Percentiles rank a stretch among this genome's conserved stretches.
Evolutionary conservation across 805 yeast species (phyloP).

Genomic region (Wickerhamomyces canadensis): DNA sequence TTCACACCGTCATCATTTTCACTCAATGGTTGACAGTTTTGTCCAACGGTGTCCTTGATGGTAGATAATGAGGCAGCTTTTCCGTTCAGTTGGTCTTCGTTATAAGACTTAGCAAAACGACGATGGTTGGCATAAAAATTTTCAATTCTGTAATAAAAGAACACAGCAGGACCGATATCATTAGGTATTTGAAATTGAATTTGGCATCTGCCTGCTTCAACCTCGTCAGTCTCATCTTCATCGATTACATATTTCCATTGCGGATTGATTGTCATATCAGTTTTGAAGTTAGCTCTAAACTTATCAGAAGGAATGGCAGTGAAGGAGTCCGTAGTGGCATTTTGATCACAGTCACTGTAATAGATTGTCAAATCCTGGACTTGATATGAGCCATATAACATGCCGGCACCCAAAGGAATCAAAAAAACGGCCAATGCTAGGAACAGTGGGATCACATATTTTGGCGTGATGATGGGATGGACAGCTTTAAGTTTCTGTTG

Average conservation of each 20-base stretch:
- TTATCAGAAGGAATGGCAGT: constrained; percentile 52
- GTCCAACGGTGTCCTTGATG: constrained; percentile 44
- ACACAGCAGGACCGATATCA: constrained; percentile 69
- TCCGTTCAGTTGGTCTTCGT: constrained; percentile 82
- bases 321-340: constrained; percentile 42
- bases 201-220: constrained; percentile 55
- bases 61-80: constrained; percentile 49
- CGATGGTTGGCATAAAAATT: constrained; percentile 94
- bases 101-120: constrained; percentile 83
- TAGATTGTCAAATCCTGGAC: constrained; percentile 71
- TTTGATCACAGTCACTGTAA: constrained; percentile 62
- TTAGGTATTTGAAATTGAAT: constrained; percentile 69
- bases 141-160: constrained; percentile 74
- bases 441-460: constrained; percentile 78
- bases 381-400: constrained; percentile 61
- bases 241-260: constrained; percentile 61
- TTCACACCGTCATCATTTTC: constrained; percentile 46
- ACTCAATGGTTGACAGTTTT: constrained; percentile 64
- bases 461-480: constrained; percentile 86
- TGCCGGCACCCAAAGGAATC: constrained; percentile 86
- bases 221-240: constrained; percentile 36
- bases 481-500: constrained; percentile 55
- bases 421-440: constrained; percentile 70
- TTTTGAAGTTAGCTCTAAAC: constrained; percentile 51
- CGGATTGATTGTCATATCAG: constrained; percentile 38